Base-by-base conservation (phyloP, 2,329 filamentous ascomycete genomes). In the Fusarium armeniacum region DNA sequence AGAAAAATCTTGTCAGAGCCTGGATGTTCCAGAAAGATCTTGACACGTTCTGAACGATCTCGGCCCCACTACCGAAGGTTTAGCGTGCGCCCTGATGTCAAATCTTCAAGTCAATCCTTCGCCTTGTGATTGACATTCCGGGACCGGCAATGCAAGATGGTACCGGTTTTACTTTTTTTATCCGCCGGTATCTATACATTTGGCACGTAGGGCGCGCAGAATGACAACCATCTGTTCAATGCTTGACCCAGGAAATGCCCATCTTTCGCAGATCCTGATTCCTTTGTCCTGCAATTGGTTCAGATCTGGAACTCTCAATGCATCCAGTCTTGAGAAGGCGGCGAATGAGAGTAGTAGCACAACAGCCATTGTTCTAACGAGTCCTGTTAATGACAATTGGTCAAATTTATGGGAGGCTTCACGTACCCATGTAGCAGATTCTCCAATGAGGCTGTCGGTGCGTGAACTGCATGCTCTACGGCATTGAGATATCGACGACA, bases 181-280 rank as follows among this genome's bases (percentile, higher is more conserved):
- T 67, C 26, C 67, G 0, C 63, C 67, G 3, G 67, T 70, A 6
- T 70, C 69, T 24, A 72, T 72, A 9, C 66, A 65, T 43, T 72
- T 72, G 4, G 66, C 69, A 24, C 69, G 40, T 7, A 72, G 30
- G 11, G 69, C 63, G 8, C 63, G 69, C 24, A 72, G 26, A 26
- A 72, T 72, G 9, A 65, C 67, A 20, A 72, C 62, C 69, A 72
- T 72, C 18, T 72, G 70, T 7, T 72, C 69, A 28, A 72, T 72
- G 6, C 69, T 72, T 0, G 69, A 72, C 0, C 63, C 66, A 2
- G 66, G 69, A 24, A 72, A 72, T 0, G 69, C 69, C 69, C 69
- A 72, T 36, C 66, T 38, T 24, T 70, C 67, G 10, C 70, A 58
- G n/a, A 72, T 72, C 15, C 44, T 22, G 33, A 72, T 72, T 1